These are phyloP conservation scores for Neonectria neomacrospora DNA, from an alignment of 2,329 filamentous ascomycete genomes.

Conservation along the genomic window DNA sequence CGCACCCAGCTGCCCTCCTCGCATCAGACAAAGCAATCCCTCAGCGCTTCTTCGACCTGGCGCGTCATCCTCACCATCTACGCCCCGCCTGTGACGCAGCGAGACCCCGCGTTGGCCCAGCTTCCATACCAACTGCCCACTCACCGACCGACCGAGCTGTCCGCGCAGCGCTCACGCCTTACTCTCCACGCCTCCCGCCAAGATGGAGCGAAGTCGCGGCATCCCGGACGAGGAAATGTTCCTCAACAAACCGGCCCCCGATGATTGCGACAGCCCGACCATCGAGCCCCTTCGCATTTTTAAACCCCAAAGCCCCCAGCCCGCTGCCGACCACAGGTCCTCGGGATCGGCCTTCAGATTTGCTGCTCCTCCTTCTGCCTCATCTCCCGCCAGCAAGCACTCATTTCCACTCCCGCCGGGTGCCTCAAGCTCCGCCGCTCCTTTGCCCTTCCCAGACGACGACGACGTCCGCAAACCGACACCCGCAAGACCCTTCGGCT, in stretches of 20 bases:
- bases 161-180: slow-evolving; percentile 4
- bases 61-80: slow-evolving; percentile 8
- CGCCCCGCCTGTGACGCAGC: slow-evolving; percentile 10
- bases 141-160: slow-evolving; percentile 6
- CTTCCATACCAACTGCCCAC: slow-evolving; percentile 1
- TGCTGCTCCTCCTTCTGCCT: slow-evolving; percentile 58
- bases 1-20: neutral
- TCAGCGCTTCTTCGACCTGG: slow-evolving; percentile 11
- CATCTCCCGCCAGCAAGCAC: slow-evolving; percentile 60
- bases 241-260: slow-evolving; percentile 67
- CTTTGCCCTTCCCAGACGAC: slow-evolving; percentile 79
- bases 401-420: slow-evolving; percentile 74
- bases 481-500: slow-evolving; percentile 57
- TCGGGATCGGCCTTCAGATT: slow-evolving; percentile 59
- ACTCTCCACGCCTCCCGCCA: slow-evolving; percentile 35
- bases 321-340: slow-evolving; percentile 55
- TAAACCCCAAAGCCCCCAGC: slow-evolving; percentile 77
- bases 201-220: slow-evolving; percentile 68
- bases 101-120: slow-evolving; percentile 16
- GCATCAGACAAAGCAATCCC: slow-evolving; percentile 13
- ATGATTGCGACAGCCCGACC: slow-evolving; percentile 76
- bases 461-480: slow-evolving; percentile 63
- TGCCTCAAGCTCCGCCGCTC: slow-evolving; percentile 75
- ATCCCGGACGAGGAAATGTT: slow-evolving; percentile 86
- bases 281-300: slow-evolving; percentile 87